Conservation (phyloP, 2,329 filamentous ascomycete species). For the Colletotrichum sp. region DNA sequence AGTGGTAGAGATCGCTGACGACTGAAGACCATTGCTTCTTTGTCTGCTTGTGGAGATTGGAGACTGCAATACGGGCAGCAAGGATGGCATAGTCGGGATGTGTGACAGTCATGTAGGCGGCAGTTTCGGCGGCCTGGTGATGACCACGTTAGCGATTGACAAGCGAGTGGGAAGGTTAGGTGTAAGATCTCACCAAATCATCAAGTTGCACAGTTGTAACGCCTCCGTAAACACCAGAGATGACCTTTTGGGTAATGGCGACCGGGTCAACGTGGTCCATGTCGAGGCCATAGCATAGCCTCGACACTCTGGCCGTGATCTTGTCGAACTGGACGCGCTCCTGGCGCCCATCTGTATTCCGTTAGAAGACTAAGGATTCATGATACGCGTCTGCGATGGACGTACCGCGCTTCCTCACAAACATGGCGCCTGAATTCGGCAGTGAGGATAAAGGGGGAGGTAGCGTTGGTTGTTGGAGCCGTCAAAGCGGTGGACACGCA, state of each 20-base stretch:
- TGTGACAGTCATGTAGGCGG: conserved; percentile 99
- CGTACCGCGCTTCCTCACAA: conserved; percentile 68
- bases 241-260: conserved; percentile 98
- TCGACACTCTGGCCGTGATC: conserved; percentile 97
- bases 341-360: conserved; percentile 86
- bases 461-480: not conserved
- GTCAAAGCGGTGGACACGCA: not conserved
- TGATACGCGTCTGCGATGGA: conserved; percentile 22
- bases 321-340: conserved; percentile 99
- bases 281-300: conserved; percentile 97
- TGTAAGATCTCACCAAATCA: conserved; percentile 77
- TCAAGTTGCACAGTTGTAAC: conserved; percentile 97
- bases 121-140: conserved; percentile 90
- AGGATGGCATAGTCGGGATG: conserved; percentile 99
- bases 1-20: conserved; percentile 91
- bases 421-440: conserved; percentile 50
- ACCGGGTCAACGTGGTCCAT: conserved; percentile 94
- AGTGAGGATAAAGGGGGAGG: not conserved
- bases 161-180: not conserved
- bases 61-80: conserved; percentile 96
- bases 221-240: conserved; percentile 98
- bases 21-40: conserved; percentile 99
- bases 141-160: conserved; percentile 21
- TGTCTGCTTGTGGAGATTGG: conserved; percentile 99
- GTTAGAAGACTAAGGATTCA: not conserved